phyloP scores from a whole-genome alignment of 208 protist genomes.

The Endotrypanum monterogeii region DNA sequence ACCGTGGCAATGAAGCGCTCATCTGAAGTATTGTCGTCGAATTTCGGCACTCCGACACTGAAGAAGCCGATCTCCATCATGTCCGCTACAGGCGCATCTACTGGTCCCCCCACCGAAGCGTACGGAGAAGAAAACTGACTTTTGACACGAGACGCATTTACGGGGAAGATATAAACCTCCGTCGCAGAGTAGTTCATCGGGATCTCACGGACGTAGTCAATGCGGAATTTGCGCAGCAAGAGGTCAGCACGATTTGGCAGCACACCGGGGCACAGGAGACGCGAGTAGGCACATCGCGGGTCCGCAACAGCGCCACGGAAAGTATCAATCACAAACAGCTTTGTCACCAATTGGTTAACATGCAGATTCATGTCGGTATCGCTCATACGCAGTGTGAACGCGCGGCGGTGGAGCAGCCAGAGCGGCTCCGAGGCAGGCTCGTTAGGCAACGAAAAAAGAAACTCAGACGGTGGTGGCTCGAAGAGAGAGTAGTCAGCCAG shows the following conservation, averaged over 20 bases:
- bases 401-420: constrained; percentile 12
- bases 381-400: constrained; percentile 48
- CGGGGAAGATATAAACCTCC: constrained; percentile 39
- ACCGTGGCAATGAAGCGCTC: constrained; percentile 40
- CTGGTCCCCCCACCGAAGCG: background rate
- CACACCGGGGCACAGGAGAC: constrained; percentile 28
- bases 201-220: constrained; percentile 76
- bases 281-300: constrained; percentile 31
- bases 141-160: constrained; percentile 7
- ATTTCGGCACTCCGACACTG: constrained; percentile 30
- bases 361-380: constrained; percentile 86
- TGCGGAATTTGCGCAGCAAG: constrained; percentile 53
- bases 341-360: constrained; percentile 66
- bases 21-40: background rate
- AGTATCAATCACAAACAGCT: constrained; percentile 53
- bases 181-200: constrained; percentile 37
- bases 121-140: constrained; percentile 7
- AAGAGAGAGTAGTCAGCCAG: background rate
- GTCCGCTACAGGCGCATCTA: background rate
- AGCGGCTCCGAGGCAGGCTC: background rate
- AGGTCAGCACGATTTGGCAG: constrained; percentile 43
- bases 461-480: background rate
- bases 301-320: constrained; percentile 46
- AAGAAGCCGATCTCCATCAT: constrained; percentile 49
- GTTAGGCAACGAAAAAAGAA: background rate